Evolutionary conservation across 129 eudicot genomes (phyloP).

Genomic region (sunflower (Helianthus annuus)): DNA sequence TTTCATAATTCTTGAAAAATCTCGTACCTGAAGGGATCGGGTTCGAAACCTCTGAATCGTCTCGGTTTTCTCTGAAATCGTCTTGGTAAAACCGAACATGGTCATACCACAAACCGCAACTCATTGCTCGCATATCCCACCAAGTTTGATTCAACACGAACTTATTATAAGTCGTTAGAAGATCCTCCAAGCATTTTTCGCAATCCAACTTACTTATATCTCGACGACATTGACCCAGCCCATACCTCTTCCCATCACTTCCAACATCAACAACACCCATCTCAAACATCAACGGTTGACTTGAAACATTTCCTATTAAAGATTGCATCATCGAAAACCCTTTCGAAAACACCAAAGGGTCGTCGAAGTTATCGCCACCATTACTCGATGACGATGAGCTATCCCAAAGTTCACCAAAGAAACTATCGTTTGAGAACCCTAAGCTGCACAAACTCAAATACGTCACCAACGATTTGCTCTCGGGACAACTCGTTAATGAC

Average conservation of each 20-base stretch:
- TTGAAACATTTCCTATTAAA: constrained; percentile 21
- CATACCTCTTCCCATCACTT: constrained; percentile 24
- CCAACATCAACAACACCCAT: constrained; percentile 25
- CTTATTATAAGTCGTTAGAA: constrained; percentile 1
- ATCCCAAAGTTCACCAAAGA: constrained; percentile 20
- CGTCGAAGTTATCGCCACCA: constrained; percentile 1
- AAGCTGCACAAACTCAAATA: constrained; percentile 26
- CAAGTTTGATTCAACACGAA: constrained; percentile 20
- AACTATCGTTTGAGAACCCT: constrained; percentile 27
- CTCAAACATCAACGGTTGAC: constrained; percentile 32
- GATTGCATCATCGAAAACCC: constrained; percentile 37
- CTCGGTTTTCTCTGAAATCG: no score
- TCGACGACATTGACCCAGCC: constrained; percentile 33
- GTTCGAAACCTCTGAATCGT: not conserved
- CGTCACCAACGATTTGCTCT: not conserved
- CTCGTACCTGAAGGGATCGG: constrained; percentile 18
- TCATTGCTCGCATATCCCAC: constrained; percentile 33
- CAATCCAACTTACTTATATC: no score
- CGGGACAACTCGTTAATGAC: constrained; percentile 21
- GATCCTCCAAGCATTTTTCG: not conserved
- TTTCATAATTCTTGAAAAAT: not conserved
- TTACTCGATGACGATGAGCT: not conserved
- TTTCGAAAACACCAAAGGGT: constrained; percentile 22
- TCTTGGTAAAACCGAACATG: constrained; percentile 17
- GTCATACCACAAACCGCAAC: constrained; percentile 40